Percentiles rank a stretch among this genome's conserved stretches.
Conservation (phyloP, 768 basidiomycete species). For the Dioszegia aurantiaca region DNA sequence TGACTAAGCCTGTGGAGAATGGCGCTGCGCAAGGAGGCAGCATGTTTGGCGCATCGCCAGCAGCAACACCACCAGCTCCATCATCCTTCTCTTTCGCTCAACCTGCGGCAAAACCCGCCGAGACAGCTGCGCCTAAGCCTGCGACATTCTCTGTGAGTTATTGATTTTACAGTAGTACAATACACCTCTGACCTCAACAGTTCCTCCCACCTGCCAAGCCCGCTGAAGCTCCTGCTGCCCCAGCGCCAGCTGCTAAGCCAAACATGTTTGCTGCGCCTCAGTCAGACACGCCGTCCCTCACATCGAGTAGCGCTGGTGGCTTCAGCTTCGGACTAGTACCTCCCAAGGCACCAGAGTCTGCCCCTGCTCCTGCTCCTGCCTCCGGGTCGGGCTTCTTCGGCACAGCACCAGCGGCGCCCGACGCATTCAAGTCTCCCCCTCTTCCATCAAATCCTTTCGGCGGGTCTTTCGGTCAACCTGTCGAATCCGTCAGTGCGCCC, state of each 20-base stretch:
- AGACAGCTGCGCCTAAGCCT: neutral
- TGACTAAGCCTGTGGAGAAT: constrained; percentile 9
- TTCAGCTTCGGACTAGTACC: constrained; percentile 18
- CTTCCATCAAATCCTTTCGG: neutral
- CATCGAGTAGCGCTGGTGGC: neutral
- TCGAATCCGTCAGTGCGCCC: neutral
- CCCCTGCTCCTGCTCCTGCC: neutral
- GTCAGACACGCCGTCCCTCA: neutral
- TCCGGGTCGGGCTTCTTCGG: neutral
- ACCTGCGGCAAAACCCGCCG: constrained; percentile 3
- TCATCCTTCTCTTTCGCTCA: constrained; percentile 14
- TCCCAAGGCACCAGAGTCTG: neutral
- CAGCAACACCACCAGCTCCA: neutral
- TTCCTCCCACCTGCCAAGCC: neutral
- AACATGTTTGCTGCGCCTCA: constrained; percentile 1
- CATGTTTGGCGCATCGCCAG: constrained; percentile 7
- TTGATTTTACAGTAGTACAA: neutral
- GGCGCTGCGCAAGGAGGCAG: neutral
- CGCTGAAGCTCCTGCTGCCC: neutral
- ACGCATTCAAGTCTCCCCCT: constrained; percentile 1
- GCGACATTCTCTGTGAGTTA: neutral
- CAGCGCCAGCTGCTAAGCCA: constrained; percentile 2
- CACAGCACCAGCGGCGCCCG: neutral
- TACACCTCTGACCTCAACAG: neutral
- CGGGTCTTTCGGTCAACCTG: constrained; percentile 5